A percentile compares a stretch with the other conserved stretches of the same genome.
These are phyloP conservation scores for Rhinocladiella similis DNA, from an alignment of 2,329 filamentous ascomycete genomes.

Conservation along the genomic window DNA sequence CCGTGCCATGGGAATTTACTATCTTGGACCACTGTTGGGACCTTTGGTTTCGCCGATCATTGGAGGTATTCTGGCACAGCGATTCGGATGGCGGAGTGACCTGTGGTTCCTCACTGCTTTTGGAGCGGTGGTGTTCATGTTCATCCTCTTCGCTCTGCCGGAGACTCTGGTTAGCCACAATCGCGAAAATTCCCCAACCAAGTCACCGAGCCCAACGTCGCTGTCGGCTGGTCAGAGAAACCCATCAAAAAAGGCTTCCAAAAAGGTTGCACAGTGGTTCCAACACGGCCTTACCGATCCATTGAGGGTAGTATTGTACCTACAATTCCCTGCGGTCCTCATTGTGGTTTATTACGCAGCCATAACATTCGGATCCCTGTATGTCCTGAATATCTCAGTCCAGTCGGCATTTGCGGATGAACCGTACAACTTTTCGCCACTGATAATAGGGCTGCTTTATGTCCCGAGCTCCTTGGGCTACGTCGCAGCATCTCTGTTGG, in stretches of 20 bases:
- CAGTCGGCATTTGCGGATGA: slow-evolving; percentile 65
- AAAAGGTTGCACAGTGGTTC: slow-evolving; percentile 54
- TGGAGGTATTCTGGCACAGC: slow-evolving; percentile 68
- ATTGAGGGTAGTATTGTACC: slow-evolving; percentile 66
- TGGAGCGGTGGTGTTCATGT: slow-evolving; percentile 43
- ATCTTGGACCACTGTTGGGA: slow-evolving; percentile 73
- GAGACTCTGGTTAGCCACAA: too few relatives aligned
- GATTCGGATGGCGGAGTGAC: slow-evolving; percentile 72
- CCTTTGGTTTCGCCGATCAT: slow-evolving; percentile 75
- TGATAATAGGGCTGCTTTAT: slow-evolving; percentile 74
- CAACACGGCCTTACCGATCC: slow-evolving; percentile 69
- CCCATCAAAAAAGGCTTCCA: slow-evolving; percentile 58
- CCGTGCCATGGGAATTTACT: slow-evolving; percentile 79
- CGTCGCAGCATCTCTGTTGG: slow-evolving; percentile 65
- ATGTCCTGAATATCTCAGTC: slow-evolving; percentile 75
- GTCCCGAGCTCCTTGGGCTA: slow-evolving; percentile 76
- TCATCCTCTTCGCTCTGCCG: too few relatives aligned
- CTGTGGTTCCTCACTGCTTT: slow-evolving; percentile 77
- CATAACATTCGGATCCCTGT: slow-evolving; percentile 73
- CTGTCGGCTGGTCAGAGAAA: background rate
- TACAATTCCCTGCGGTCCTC: slow-evolving; percentile 72
- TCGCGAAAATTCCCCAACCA: too few relatives aligned
- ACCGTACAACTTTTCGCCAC: slow-evolving; percentile 68
- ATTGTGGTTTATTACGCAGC: slow-evolving; percentile 73
- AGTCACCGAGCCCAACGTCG: too few relatives aligned